These are phyloP conservation scores for Picea sitchensis DNA, from an alignment of 75 land plant species.

Conservation along the genomic window DNA sequence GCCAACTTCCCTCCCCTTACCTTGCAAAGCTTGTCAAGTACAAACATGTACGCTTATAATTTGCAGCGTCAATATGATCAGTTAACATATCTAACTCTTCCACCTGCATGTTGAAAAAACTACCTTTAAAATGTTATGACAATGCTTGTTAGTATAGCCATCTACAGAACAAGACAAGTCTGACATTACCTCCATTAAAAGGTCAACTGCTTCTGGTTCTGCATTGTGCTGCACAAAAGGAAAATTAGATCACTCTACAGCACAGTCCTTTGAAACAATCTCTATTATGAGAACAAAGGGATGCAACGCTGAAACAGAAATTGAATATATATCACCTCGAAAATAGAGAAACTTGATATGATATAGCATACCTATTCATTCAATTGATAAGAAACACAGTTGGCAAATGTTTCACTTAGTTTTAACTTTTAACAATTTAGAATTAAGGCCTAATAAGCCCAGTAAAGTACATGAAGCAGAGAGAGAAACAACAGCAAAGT, in stretches of 20 bases:
- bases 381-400: not conserved
- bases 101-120: conserved; percentile 47
- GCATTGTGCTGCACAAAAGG: conserved; percentile 86
- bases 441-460: not conserved
- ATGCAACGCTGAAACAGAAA: not conserved
- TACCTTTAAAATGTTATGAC: not conserved
- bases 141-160: not conserved
- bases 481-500: not conserved
- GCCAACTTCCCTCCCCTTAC: conserved; percentile 25
- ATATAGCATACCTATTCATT: not conserved
- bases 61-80: conserved; percentile 80
- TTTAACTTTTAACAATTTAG: not conserved
- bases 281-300: too few species aligned
- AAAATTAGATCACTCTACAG: not conserved
- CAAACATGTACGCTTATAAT: conserved; percentile 83
- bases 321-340: not conserved
- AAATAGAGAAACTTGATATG: too few species aligned
- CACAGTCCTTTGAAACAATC: not conserved
- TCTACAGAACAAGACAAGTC: not conserved
- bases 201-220: conserved; percentile 99
- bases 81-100: conserved; percentile 79
- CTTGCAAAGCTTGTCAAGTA: conserved; percentile 86
- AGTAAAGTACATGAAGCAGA: not conserved
- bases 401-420: not conserved
- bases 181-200: conserved; percentile 84